A percentile compares a stretch with the other conserved stretches of the same genome.
phyloP scores from a whole-genome alignment of 257 asterid genomes.

The Thymus quinquecostatus region DNA sequence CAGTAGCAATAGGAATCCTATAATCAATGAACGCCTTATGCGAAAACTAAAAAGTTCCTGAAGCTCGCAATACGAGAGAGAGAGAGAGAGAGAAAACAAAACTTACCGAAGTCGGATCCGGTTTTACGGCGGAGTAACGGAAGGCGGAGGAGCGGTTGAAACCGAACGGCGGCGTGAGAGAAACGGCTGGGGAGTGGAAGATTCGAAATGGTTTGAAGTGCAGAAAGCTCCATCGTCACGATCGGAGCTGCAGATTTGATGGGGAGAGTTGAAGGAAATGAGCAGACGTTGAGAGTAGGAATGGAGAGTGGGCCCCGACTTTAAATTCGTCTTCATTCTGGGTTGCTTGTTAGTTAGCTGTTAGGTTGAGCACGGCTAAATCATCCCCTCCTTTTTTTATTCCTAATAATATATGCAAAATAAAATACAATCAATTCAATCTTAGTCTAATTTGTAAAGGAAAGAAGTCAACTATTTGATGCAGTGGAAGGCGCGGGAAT shows the following conservation, averaged over 20 bases:
- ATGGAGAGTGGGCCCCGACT: too few relatives aligned
- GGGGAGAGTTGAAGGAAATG: too few relatives aligned
- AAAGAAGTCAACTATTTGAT: too few relatives aligned
- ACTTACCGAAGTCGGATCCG: conserved; percentile 32
- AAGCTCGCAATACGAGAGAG: too few relatives aligned
- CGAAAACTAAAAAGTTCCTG: not conserved
- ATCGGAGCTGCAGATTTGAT: too few relatives aligned
- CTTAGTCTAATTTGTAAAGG: too few relatives aligned
- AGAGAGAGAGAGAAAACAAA: not conserved
- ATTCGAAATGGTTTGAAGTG: conserved; percentile 42
- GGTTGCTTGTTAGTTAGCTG: too few relatives aligned
- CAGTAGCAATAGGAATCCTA: not conserved
- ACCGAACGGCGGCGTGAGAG: conserved; percentile 4
- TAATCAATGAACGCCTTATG: not conserved
- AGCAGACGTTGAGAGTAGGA: too few relatives aligned
- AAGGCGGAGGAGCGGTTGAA: conserved; percentile 19
- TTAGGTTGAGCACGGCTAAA: not conserved
- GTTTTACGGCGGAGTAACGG: conserved; percentile 24
- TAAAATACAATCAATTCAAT: too few relatives aligned
- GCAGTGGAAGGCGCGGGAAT: too few relatives aligned
- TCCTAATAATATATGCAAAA: too few relatives aligned
- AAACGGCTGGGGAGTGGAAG: conserved; percentile 18
- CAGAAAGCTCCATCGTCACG: conserved; percentile 51
- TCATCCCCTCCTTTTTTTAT: not conserved
- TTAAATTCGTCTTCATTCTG: too few relatives aligned